Percentiles rank a stretch among this genome's conserved stretches.
Evolutionary conservation across 495 filamentous ascomycete species (phyloP).

Genomic region (Delitschia confertaspora): DNA sequence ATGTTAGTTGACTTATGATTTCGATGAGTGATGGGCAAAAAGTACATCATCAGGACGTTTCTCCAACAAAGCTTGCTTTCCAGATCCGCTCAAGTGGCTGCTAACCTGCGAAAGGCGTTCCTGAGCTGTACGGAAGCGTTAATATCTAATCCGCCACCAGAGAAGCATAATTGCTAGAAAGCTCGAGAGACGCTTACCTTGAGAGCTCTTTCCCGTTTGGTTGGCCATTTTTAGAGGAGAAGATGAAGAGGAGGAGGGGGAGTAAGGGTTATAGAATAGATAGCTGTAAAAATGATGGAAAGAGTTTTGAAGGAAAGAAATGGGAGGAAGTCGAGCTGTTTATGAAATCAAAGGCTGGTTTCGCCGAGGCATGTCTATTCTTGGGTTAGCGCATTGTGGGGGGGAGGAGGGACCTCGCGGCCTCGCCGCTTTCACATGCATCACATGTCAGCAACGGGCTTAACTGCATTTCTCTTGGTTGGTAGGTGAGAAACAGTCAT

Average conservation of each 20-base stretch:
- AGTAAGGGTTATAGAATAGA: background rate
- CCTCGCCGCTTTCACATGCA: too few species aligned
- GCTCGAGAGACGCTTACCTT: constrained; percentile 9
- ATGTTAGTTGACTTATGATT: constrained; percentile 3
- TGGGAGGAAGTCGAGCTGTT: background rate
- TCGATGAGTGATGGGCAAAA: background rate
- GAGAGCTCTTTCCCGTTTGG: constrained; percentile 26
- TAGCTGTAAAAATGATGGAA: background rate
- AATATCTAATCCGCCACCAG: background rate
- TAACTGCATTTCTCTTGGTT: too few species aligned
- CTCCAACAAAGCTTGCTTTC: constrained; percentile 46
- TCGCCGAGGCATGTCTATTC: too few species aligned
- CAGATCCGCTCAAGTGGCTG: constrained; percentile 47
- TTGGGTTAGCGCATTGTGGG: too few species aligned
- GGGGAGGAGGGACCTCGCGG: too few species aligned
- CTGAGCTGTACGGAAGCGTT: constrained; percentile 39
- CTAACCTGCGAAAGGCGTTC: constrained; percentile 56
- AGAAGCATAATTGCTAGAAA: background rate
- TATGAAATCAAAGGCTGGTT: too few species aligned
- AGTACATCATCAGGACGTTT: constrained; percentile 56
- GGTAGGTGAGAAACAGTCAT: too few species aligned
- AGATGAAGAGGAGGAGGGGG: too few species aligned
- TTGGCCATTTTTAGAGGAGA: constrained; percentile 29
- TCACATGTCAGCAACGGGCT: too few species aligned
- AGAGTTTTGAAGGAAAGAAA: constrained; percentile 1